phyloP scores from a whole-genome alignment of 371 early-diverging fungal species.

The Basidiobolus heterosporus region DNA sequence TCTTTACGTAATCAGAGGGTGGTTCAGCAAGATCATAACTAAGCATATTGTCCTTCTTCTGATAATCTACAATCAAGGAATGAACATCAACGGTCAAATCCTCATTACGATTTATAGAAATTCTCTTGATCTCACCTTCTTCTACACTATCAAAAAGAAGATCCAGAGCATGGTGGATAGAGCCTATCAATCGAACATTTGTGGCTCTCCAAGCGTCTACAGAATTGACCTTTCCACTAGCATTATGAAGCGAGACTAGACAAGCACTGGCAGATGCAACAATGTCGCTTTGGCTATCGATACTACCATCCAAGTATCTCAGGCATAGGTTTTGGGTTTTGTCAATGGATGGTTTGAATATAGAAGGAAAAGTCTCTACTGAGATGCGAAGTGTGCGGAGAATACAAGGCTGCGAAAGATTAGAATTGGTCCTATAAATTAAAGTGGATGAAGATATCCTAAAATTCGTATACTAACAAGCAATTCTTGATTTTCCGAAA shows the following conservation, averaged over 20 bases:
- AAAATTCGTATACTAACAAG: constrained; percentile 14
- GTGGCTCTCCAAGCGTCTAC: constrained; percentile 28
- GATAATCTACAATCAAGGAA: too few species aligned
- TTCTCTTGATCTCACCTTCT: constrained; percentile 22
- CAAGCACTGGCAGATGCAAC: constrained; percentile 21
- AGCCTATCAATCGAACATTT: constrained; percentile 23
- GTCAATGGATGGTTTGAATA: constrained; percentile 28
- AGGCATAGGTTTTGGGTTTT: constrained; percentile 28
- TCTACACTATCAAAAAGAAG: constrained; percentile 32
- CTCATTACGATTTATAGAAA: too few species aligned
- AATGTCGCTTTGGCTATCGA: constrained; percentile 13
- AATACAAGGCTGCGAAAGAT: too few species aligned
- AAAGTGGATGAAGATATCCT: too few species aligned
- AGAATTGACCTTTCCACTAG: constrained; percentile 22
- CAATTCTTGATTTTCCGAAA: constrained; percentile 25
- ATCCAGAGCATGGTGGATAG: constrained; percentile 27
- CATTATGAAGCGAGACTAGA: constrained; percentile 19
- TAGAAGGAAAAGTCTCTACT: constrained; percentile 29
- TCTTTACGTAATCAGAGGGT: too few species aligned
- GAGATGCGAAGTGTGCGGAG: constrained; percentile 6
- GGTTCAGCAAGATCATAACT: too few species aligned
- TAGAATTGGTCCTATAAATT: too few species aligned
- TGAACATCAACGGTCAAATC: too few species aligned
- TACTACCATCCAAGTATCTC: constrained; percentile 25
- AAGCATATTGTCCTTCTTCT: too few species aligned